These are phyloP conservation scores for Iberis pinnata DNA, from an alignment of 345 rosid genomes.

Conservation along the genomic window DNA sequence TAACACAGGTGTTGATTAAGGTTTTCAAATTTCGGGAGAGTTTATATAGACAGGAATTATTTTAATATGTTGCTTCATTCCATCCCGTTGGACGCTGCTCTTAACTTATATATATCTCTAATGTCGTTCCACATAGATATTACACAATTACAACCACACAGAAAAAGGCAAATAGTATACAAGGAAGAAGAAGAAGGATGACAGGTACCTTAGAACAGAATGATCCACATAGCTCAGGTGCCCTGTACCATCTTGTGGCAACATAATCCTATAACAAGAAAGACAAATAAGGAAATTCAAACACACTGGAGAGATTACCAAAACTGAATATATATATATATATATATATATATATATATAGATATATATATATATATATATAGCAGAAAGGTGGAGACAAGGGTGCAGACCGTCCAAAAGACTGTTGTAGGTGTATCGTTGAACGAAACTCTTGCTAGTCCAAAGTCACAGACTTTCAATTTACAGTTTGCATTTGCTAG, in stretches of 20 bases:
- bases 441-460: conserved; percentile 89
- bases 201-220: conserved; percentile 82
- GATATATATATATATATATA: no score
- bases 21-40: no score
- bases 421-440: conserved; percentile 81
- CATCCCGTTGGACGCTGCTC: no score
- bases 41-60: no score
- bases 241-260: conserved; percentile 98
- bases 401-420: conserved; percentile 77
- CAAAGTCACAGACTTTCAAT: conserved; percentile 92
- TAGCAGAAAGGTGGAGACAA: conserved; percentile 5
- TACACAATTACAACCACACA: no score
- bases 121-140: no score
- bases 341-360: no score
- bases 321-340: not conserved
- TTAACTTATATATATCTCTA: no score
- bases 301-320: conserved; percentile 5
- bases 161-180: not conserved
- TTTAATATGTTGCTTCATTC: no score
- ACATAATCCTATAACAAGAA: conserved; percentile 68
- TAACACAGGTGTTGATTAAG: no score
- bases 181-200: not conserved
- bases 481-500: conserved; percentile 97
- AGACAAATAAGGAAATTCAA: conserved; percentile 8
- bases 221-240: conserved; percentile 96